phyloP scores from a whole-genome alignment of 1,284 basidiomycete genomes.

The Blastosporella zonata region DNA sequence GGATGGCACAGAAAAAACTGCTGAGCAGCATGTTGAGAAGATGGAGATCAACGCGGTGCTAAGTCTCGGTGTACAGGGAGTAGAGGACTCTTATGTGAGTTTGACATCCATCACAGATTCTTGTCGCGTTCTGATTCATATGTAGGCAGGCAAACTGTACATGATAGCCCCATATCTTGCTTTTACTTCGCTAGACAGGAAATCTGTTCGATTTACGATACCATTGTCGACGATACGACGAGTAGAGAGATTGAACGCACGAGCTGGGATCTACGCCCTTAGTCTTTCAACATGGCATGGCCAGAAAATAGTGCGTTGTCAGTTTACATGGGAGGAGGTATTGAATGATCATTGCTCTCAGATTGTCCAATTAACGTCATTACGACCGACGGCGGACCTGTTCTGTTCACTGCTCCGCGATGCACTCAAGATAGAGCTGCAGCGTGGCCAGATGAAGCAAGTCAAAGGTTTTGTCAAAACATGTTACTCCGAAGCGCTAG shows the following conservation, averaged over 20 bases:
- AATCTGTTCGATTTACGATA: conserved; percentile 88
- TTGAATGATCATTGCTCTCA: conserved; percentile 30
- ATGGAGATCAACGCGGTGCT: conserved; percentile 93
- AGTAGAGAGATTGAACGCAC: conserved; percentile 91
- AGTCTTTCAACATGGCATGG: conserved; percentile 95
- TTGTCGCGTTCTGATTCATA: not conserved
- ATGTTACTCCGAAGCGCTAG: conserved; percentile 92
- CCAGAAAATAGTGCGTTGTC: conserved; percentile 80
- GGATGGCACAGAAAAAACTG: conserved; percentile 27
- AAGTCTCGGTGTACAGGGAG: conserved; percentile 72
- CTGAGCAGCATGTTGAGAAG: conserved; percentile 49
- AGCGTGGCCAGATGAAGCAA: conserved; percentile 89
- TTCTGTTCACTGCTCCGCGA: conserved; percentile 92
- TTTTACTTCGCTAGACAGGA: conserved; percentile 89
- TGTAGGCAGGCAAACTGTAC: conserved; percentile 86
- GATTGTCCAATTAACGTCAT: conserved; percentile 94
- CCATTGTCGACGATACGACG: conserved; percentile 92
- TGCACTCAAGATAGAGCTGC: conserved; percentile 84
- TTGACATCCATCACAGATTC: not conserved
- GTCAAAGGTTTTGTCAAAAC: conserved; percentile 91
- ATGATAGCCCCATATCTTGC: conserved; percentile 89
- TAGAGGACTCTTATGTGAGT: conserved; percentile 93
- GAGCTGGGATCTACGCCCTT: conserved; percentile 93
- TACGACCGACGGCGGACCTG: conserved; percentile 92
- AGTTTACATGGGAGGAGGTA: not conserved